Conservation (phyloP, 2,329 filamentous ascomycete species). For the Raffaelea arxii region DNA sequence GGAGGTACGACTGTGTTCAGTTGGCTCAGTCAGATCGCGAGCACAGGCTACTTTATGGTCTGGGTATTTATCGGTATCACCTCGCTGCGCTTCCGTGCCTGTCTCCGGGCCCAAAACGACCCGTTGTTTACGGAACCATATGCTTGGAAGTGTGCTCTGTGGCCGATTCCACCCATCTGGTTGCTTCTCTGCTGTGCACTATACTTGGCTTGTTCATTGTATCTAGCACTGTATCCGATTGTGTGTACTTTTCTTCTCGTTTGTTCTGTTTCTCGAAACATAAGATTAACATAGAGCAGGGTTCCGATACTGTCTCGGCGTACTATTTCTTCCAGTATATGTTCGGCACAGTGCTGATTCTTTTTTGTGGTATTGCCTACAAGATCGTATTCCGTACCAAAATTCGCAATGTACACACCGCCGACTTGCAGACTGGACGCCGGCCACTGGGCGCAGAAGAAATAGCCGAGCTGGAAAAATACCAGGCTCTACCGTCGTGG, state of each 20-base stretch:
- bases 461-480: background rate
- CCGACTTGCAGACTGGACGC: conserved; percentile 3
- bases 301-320: conserved; percentile 1
- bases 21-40: conserved; percentile 37
- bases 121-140: background rate
- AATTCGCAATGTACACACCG: background rate
- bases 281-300: background rate
- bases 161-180: conserved; percentile 5
- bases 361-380: background rate
- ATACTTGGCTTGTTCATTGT: conserved; percentile 4
- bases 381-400: conserved; percentile 1
- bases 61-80: conserved; percentile 6
- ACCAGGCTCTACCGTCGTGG: background rate
- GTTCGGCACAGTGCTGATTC: conserved; percentile 4
- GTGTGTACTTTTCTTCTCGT: background rate
- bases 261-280: background rate
- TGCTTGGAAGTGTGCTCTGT: conserved; percentile 4
- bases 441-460: background rate
- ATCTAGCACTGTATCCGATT: conserved; percentile 7
- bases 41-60: conserved; percentile 8
- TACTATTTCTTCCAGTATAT: conserved; percentile 7
- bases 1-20: conserved; percentile 45
- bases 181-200: conserved; percentile 3
- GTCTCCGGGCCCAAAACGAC: conserved; percentile 4
- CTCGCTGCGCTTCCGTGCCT: conserved; percentile 6